These are phyloP conservation scores for Plasmodium malariae DNA, from an alignment of 169 alveolate species.

Conservation along the genomic window DNA sequence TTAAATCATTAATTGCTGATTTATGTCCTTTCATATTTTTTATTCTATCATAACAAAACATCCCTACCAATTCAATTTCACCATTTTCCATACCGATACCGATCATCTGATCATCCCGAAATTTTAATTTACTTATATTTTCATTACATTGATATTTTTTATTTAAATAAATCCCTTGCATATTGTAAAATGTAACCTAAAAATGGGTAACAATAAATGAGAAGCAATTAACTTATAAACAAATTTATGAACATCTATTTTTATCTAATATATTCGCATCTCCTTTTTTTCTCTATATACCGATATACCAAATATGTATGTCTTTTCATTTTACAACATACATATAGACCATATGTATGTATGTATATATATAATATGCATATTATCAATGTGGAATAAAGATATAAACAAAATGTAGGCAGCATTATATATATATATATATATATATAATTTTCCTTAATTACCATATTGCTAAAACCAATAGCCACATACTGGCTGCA, in stretches of 20 bases:
- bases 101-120: slow-evolving; percentile 64
- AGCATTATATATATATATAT: no score
- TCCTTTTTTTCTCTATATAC: no score
- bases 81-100: slow-evolving; percentile 74
- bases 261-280: no score
- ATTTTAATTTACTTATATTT: slow-evolving; percentile 47
- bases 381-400: no score
- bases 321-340: no score
- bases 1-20: slow-evolving; percentile 60
- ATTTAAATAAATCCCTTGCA: slow-evolving; percentile 24
- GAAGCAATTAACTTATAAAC: no score
- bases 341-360: no score
- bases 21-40: slow-evolving; percentile 63
- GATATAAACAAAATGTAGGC: no score
- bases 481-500: slow-evolving; percentile 51
- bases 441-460: neutral
- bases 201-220: neutral
- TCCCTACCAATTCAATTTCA: slow-evolving; percentile 44
- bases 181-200: slow-evolving; percentile 30
- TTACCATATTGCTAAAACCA: slow-evolving; percentile 55
- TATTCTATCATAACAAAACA: slow-evolving; percentile 47
- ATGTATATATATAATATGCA: no score
- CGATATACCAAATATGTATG: no score
- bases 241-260: no score
- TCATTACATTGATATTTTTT: slow-evolving; percentile 52